phyloP scores from a whole-genome alignment of 164 flowering plant genomes.

The Tetracentron sinense region DNA sequence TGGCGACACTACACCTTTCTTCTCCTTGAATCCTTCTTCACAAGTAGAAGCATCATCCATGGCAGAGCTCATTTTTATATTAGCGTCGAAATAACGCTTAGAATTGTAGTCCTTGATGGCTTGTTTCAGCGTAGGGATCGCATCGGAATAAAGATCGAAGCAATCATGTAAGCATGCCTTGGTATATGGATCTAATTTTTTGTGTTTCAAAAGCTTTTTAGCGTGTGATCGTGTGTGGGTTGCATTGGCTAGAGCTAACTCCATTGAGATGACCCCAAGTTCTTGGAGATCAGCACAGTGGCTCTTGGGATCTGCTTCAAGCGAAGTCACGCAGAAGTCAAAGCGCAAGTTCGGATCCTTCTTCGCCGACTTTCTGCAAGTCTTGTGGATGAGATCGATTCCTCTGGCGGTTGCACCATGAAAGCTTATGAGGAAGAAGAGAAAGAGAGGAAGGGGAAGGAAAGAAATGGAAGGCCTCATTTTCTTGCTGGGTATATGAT shows the following conservation, averaged over 20 bases:
- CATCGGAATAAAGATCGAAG: constrained; percentile 43
- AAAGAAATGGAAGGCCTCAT: neutral
- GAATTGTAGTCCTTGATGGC: constrained; percentile 28
- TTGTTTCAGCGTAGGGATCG: constrained; percentile 19
- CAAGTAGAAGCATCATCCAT: constrained; percentile 43
- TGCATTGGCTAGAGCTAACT: constrained; percentile 27
- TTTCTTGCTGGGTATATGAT: no score
- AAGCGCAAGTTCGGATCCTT: constrained; percentile 38
- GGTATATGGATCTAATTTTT: constrained; percentile 20
- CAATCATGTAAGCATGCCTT: constrained; percentile 38
- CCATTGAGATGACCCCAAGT: constrained; percentile 44
- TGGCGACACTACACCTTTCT: constrained; percentile 40
- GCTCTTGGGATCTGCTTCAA: constrained; percentile 36
- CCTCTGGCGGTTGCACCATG: neutral
- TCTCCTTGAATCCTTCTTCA: constrained; percentile 56
- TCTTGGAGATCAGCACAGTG: constrained; percentile 22
- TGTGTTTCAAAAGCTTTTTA: constrained; percentile 27
- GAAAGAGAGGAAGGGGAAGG: neutral
- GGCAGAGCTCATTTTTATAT: constrained; percentile 33
- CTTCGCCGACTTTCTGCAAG: constrained; percentile 33
- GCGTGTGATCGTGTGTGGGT: constrained; percentile 31
- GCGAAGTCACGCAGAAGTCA: constrained; percentile 40
- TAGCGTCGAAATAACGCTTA: constrained; percentile 30
- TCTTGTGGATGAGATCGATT: constrained; percentile 26
- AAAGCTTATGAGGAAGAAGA: constrained; percentile 4